phyloP scores from a whole-genome alignment of 129 eudicot species.

The Artemisia argyi region DNA sequence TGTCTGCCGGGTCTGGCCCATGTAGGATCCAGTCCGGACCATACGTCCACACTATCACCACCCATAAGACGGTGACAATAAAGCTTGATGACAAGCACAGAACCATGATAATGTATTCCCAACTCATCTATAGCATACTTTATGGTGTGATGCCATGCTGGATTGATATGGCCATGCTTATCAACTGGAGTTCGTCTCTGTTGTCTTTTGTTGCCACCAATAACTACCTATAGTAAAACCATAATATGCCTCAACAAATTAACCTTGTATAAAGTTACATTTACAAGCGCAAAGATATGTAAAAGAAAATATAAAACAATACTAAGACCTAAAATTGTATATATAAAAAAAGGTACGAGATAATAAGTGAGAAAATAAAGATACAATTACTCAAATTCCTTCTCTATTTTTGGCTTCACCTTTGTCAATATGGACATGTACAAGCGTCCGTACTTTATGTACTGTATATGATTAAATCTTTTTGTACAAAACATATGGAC shows the following conservation, averaged over 20 bases:
- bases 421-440: too few relatives aligned
- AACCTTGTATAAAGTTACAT: neutral
- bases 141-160: constrained; percentile 55
- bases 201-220: constrained; percentile 36
- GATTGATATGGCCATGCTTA: constrained; percentile 44
- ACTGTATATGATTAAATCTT: neutral
- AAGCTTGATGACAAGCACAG: constrained; percentile 49
- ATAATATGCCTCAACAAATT: neutral
- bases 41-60: too few relatives aligned
- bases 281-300: neutral
- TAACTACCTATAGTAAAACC: constrained; percentile 20
- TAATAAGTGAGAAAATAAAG: too few relatives aligned
- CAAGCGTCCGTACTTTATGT: too few relatives aligned
- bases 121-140: constrained; percentile 43
- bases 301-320: too few relatives aligned
- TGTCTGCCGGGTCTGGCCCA: too few relatives aligned
- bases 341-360: too few relatives aligned
- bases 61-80: constrained; percentile 41
- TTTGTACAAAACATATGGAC: neutral
- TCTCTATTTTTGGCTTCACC: too few relatives aligned
- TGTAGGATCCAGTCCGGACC: too few relatives aligned
- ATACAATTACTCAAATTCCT: too few relatives aligned
- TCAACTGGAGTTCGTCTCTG: constrained; percentile 50
- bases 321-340: neutral
- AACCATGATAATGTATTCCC: constrained; percentile 32